A percentile compares a stretch with the other conserved stretches of the same genome.
These are phyloP conservation scores for Hexamita inflata DNA, from an alignment of 208 protist species.

Conservation along the genomic window DNA sequence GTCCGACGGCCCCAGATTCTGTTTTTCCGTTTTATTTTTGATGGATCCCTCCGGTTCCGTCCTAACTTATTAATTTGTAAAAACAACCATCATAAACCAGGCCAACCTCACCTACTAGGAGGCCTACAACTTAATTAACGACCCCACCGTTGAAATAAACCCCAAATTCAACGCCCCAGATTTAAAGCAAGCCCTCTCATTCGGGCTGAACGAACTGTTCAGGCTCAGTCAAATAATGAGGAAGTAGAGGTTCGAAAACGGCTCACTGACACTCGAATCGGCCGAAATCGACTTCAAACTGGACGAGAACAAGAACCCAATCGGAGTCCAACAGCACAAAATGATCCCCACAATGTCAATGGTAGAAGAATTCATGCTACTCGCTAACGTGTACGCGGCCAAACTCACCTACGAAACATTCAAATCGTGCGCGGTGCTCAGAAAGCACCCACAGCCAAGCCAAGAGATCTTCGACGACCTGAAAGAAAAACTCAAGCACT, in stretches of 20 bases:
- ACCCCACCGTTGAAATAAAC: no score
- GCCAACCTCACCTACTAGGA: no score
- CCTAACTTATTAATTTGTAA: no score
- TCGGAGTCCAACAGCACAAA: constrained; percentile 67
- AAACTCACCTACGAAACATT: constrained; percentile 50
- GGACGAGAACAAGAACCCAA: constrained; percentile 52
- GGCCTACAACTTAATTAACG: no score
- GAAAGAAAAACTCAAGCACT: background rate
- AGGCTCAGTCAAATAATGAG: constrained; percentile 56
- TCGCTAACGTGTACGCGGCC: constrained; percentile 71
- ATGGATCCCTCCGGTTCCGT: constrained; percentile 29
- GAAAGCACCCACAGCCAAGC: constrained; percentile 58
- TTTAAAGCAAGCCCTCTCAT: no score
- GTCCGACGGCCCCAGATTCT: constrained; percentile 64
- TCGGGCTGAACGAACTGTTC: background rate
- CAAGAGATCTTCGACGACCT: constrained; percentile 35
- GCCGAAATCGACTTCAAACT: constrained; percentile 51
- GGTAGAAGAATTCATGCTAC: constrained; percentile 86
- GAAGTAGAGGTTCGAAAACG: constrained; percentile 47
- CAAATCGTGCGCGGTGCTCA: constrained; percentile 55
- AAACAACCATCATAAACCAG: no score
- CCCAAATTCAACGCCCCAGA: no score
- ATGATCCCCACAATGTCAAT: constrained; percentile 70
- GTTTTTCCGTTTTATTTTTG: constrained; percentile 76
- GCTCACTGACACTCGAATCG: constrained; percentile 53